Evolutionary conservation across 768 basidiomycete genomes (phyloP), one percentile per base, ranked within the genome.

Genomic region (Mycena maculata): DNA sequence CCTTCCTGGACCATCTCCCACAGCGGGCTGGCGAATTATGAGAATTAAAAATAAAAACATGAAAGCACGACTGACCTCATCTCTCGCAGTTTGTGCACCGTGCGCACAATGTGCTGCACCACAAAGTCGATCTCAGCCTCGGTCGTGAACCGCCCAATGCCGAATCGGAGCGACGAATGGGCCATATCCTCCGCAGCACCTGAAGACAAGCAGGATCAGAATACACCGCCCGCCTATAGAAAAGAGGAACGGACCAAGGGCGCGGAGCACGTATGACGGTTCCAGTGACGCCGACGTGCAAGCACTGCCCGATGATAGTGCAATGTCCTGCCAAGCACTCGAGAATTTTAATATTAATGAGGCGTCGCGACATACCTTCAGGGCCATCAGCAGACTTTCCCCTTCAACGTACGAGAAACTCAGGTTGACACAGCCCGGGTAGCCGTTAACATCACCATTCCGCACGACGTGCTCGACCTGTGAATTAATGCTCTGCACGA

Each of bases 1-100:
- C 97, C 97, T 77, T 99, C 98, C 80, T 98, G 95, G 18, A 99
- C 96, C 96, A 99, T 98, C 82, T 99, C 98, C 97, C 97, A 99
- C 59, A 99, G 80, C 36, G 98, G 98, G 75, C 95, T 94, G 68
- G 1, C 55, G 28, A 25, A 41, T 31, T 70, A 27, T 53, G 18
- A 53, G 41, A 39, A 39, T 44, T 36, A 52, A 27, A 36, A n/a
- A 10, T 56, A 45, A 22, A 54, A 38, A 23, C 27, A 68, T 33
- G 23, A 53, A 56, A 44, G 23, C 61, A 33, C 31, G 25, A 64
- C 62, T 20, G 16, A 90, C 92, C 93, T 96, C 94, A 99, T 95
- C 67, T 99, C 97, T 55, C 97, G 88, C 69, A 99, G 86, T 69
- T 86, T 87, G 53, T 90, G 87, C 15, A 99, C 98, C n/a, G 93